Evolutionary conservation across 805 yeast species (phyloP), one percentile per base, ranked within the genome.

Genomic region (Saccharomycopsis malanga): DNA sequence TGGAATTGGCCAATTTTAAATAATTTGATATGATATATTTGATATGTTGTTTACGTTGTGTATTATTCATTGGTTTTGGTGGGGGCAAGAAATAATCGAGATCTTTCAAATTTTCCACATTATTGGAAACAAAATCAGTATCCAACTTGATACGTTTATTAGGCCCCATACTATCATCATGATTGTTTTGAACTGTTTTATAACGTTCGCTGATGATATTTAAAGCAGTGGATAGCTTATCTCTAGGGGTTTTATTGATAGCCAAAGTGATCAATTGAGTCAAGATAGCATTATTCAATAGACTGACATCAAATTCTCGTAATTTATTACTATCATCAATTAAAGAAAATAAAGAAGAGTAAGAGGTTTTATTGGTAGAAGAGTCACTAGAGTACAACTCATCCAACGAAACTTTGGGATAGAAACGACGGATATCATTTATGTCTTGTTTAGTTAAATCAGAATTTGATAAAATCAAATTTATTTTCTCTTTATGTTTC

Each of bases 141-240:
- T 44, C 49, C 17, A 49, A 29, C n/a, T 44, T 54, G 2, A 37
- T 36, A 23, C 46, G 49, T 20, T 46, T 53, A 18, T 27, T 29
- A 5, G 20, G n/a, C 12, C 17, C 24, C 10, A 63, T 66, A 44
- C 55, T 25, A 30, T 56, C 55, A n/a, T 53, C 58, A 2, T 47
- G 56, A 12, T 56, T 58, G 18, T 44, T 48, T 36, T 45, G n/a
- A 14, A 15, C 4, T 36, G 14, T 12, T 34, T 34, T 32, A 57
- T 83, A 85, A 52, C 97, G 71, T 9, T 81, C 74, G 14, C 78
- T 70, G 4, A 87, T 75, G 35, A 86, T 77, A n/a, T 77, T 76
- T 49, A 88, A 65, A 1, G 87, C 94, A 45, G 77, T 74, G 14
- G 77, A 68, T 22, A 91, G 68, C 49, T 71, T 73, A 3, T 68